Base-by-base conservation (phyloP, 2,329 filamentous ascomycete species). In the Aspergillus ustus region DNA sequence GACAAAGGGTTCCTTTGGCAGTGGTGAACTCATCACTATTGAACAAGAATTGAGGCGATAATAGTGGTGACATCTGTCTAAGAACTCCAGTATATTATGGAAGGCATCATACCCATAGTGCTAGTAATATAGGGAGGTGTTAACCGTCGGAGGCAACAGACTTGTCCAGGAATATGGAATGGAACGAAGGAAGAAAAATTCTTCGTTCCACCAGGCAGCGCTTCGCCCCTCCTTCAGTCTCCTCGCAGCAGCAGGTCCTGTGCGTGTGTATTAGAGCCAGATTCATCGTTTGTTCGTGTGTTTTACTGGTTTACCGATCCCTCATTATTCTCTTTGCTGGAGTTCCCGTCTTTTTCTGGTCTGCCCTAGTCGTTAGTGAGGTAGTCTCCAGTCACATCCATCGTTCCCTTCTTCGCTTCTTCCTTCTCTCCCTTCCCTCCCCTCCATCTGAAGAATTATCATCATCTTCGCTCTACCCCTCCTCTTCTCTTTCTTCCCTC, bases 281-380 rank as follows among this genome's bases (percentile, higher is more conserved):
- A 54, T 46, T 52, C 46, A 53, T 53, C 62, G 66, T 69, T 68
- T 65, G 65, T 68, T 67, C 66, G 66, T 68, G 62, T 65, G 64
- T 59, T 54, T 59, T 53, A 57, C 55, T 65, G 64, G 53, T 54
- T 59, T 53, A 57, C 55, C 55, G 55, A 57, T 52, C 55, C 55
- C 61, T 52, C 44, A 63, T 57, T 58, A 22, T 62, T 54, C 52
- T 64, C 59, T 61, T 25, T 59, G 31, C 55, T 57, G 55, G 55
- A 44, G 29, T 62, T 65, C 60, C 61, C 61, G 64, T 67, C 60
- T 59, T 64, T 54, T 59, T 54, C 49, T 62, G 62, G 64, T 65
- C 63, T 69, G 66, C 63, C 67, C 64, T 69, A 68, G 66, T 64
- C 59, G 15, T 43, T 52, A 43, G 31, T 45, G 28, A 57, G 45